Conservation (phyloP, 371 early-diverging fungal genomes). For the Mucor mucedo region DNA sequence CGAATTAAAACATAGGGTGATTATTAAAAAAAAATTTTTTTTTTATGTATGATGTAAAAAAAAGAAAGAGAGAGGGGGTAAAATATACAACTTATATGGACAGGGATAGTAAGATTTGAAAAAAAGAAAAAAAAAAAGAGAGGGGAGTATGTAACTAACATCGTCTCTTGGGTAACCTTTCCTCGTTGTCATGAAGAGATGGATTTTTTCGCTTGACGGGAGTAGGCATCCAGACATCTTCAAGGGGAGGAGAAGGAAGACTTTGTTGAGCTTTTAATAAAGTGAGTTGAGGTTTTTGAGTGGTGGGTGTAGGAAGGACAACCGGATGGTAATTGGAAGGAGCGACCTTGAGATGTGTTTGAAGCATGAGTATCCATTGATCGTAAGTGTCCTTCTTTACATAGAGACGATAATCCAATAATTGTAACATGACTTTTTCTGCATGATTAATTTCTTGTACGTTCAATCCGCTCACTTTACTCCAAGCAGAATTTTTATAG, state of each 20-base stretch:
- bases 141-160: background rate
- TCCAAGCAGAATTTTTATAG: slow-evolving; percentile 80
- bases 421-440: slow-evolving; percentile 69
- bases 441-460: slow-evolving; percentile 71
- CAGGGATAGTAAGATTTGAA: background rate
- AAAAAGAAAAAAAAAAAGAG: background rate
- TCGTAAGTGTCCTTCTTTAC: slow-evolving; percentile 63
- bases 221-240: slow-evolving; percentile 18
- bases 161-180: slow-evolving; percentile 10
- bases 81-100: no score
- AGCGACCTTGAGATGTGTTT: slow-evolving; percentile 34
- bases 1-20: no score
- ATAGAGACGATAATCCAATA: slow-evolving; percentile 75
- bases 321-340: slow-evolving; percentile 1
- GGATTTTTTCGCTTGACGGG: slow-evolving; percentile 18
- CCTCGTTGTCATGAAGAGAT: slow-evolving; percentile 4
- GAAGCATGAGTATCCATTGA: slow-evolving; percentile 43
- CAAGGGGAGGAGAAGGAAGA: slow-evolving; percentile 32
- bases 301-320: background rate
- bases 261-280: slow-evolving; percentile 23
- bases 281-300: background rate
- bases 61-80: no score
- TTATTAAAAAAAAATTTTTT: no score
- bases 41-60: no score
- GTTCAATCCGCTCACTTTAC: slow-evolving; percentile 72